Percentiles rank a stretch among this genome's conserved stretches.
Conservation (phyloP, 345 rosid genomes). For the Ceriops tagal region DNA sequence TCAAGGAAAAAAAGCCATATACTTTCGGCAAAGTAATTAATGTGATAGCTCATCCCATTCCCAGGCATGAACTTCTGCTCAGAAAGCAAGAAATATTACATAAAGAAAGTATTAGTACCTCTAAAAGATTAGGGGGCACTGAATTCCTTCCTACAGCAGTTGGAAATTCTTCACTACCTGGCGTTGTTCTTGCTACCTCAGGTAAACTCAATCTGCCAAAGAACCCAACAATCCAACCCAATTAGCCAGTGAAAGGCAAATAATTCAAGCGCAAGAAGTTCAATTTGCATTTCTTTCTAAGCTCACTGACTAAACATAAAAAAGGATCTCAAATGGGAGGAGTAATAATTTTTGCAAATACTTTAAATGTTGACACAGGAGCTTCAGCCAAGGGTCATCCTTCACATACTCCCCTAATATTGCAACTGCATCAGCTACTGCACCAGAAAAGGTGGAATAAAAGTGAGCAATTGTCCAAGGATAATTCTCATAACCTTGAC, state of each 20-base stretch:
- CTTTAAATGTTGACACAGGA: constrained; percentile 60
- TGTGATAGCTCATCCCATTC: not conserved
- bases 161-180: constrained; percentile 29
- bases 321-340: not conserved
- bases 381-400: constrained; percentile 78
- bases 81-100: not conserved
- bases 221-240: not conserved
- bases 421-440: constrained; percentile 69
- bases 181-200: constrained; percentile 33
- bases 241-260: not conserved
- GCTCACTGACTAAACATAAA: not conserved
- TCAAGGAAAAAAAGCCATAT: too few relatives aligned
- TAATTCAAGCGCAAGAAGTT: not conserved
- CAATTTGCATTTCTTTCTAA: not conserved
- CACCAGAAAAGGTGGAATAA: constrained; percentile 23
- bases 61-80: not conserved
- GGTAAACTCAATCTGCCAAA: constrained; percentile 49
- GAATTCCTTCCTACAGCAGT: constrained; percentile 29
- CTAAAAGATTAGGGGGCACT: constrained; percentile 30
- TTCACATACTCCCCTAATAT: constrained; percentile 75
- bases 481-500: not conserved
- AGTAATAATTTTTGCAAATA: constrained; percentile 22
- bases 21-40: too few relatives aligned
- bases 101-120: constrained; percentile 31
- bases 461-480: constrained; percentile 8